Conservation (phyloP, 2,329 filamentous ascomycete species). For the Exophiala calicioides region DNA sequence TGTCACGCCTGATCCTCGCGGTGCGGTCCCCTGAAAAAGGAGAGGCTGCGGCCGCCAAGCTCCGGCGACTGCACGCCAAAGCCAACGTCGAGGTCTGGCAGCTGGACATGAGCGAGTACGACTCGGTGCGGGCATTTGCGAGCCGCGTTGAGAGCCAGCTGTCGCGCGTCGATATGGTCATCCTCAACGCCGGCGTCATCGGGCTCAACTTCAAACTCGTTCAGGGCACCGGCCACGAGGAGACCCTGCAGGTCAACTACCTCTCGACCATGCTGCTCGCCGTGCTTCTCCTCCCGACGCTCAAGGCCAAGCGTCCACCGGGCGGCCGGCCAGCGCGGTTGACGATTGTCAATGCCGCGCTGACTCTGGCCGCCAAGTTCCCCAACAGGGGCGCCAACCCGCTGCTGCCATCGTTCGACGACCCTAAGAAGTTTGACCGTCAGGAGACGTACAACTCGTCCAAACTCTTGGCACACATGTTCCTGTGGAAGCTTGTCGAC, state of each 20-base stretch:
- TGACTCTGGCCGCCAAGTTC: slow-evolving; percentile 25
- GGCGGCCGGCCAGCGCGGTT: slow-evolving; percentile 18
- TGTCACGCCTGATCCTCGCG: no score
- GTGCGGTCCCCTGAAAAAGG: no score
- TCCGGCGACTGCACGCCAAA: slow-evolving; percentile 39
- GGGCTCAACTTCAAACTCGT: slow-evolving; percentile 27
- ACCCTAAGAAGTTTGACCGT: slow-evolving; percentile 30
- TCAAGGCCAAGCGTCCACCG: slow-evolving; percentile 29
- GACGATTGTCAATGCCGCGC: slow-evolving; percentile 28
- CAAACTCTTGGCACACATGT: slow-evolving; percentile 41
- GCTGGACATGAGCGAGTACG: slow-evolving; percentile 52
- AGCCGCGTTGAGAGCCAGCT: slow-evolving; percentile 38
- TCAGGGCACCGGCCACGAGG: slow-evolving; percentile 42
- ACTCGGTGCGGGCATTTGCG: slow-evolving; percentile 48
- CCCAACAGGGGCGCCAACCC: slow-evolving; percentile 21
- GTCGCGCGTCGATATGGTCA: slow-evolving; percentile 44
- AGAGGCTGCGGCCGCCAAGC: slow-evolving; percentile 41
- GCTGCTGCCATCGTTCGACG: slow-evolving; percentile 36
- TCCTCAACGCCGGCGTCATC: slow-evolving; percentile 49
- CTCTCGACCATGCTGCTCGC: slow-evolving; percentile 31
- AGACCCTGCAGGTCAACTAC: slow-evolving; percentile 42
- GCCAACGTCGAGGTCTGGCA: slow-evolving; percentile 52
- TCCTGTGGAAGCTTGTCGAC: slow-evolving; percentile 41
- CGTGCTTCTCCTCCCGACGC: slow-evolving; percentile 34
- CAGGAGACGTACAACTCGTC: slow-evolving; percentile 32